Base-by-base conservation (phyloP, 1,284 basidiomycete genomes). In the Trichosporon sp. region DNA sequence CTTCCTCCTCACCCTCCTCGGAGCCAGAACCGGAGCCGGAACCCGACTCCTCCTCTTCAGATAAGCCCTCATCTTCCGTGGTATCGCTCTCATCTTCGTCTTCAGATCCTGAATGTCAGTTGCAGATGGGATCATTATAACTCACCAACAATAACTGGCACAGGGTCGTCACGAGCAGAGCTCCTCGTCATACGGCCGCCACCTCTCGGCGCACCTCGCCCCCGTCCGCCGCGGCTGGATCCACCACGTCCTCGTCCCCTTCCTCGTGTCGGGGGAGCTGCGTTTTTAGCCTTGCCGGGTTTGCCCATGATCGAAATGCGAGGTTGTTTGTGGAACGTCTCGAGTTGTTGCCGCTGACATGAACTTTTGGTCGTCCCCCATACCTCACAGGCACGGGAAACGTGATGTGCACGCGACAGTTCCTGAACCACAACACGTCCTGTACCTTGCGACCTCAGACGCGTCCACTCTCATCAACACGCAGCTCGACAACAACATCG, bases 1-100 rank as follows among this genome's bases (percentile, higher is more conserved):
- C 72, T 32, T 78, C 77, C 4, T 82, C 77, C 4, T 77, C 77
- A 8, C 72, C 75, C n/a, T 78, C 77, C 2, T 81, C 85, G 11
- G 80, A 67, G 3, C 76, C 78, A 16, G 78, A 78, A 8, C 65
- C 70, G 31, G 69, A 56, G 1, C n/a, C 32, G 10, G 70, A 65
- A 1, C 59, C 67, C 32, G 35, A 21, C 26, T 19, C 64, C 63
- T 61, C 65, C n/a, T 26, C 59, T 12, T 66, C 68, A 5, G 66
- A 67, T 0, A 40, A 37, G 48, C 54, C 61, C 12, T 70, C 70
- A 11, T 63, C 64, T 10, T 46, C 56, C 6, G 63, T 43, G 0
- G 59, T 63, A 31, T 63, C 59, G 59, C 59, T 63, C 19, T 48
- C 79, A 5, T 81, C 79, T 11, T 85, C 72, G 11, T 75, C 72